phyloP scores from a whole-genome alignment of 83 land plant genomes.

The Picea engelmannii region DNA sequence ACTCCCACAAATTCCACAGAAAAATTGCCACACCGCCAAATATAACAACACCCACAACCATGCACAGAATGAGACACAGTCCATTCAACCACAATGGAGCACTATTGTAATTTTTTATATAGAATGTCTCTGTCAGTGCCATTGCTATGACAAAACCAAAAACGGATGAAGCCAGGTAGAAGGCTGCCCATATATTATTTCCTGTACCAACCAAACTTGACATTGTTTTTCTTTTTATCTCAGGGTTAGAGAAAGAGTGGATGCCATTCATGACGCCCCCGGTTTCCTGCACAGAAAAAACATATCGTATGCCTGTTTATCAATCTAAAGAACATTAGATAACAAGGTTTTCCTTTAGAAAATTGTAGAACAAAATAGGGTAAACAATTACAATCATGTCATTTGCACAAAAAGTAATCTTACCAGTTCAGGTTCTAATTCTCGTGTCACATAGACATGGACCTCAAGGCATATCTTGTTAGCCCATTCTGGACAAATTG shows the following conservation, averaged over 20 bases:
- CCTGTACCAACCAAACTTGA: slow-evolving; percentile 87
- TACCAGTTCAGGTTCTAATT: slow-evolving; percentile 68
- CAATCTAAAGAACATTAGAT: background rate
- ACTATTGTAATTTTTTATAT: slow-evolving; percentile 34
- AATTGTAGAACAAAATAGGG: background rate
- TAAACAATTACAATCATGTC: background rate
- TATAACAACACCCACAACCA: slow-evolving; percentile 50
- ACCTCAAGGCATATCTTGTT: slow-evolving; percentile 58
- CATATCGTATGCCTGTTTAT: background rate
- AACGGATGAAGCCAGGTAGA: slow-evolving; percentile 45
- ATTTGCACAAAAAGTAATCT: background rate
- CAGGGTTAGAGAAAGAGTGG: slow-evolving; percentile 22
- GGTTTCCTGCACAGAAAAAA: slow-evolving; percentile 38
- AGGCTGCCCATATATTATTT: slow-evolving; percentile 61
- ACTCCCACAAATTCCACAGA: slow-evolving; percentile 65
- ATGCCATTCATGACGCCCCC: slow-evolving; percentile 18
- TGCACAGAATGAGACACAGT: slow-evolving; percentile 45
- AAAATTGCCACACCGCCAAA: slow-evolving; percentile 71
- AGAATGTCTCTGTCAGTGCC: slow-evolving; percentile 41
- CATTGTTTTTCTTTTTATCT: slow-evolving; percentile 37
- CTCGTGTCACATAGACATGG: slow-evolving; percentile 71
- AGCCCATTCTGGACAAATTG: slow-evolving; percentile 51
- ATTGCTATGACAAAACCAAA: slow-evolving; percentile 55
- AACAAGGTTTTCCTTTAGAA: background rate
- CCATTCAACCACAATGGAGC: slow-evolving; percentile 66